Evolutionary conservation across 805 yeast species (phyloP).

Genomic region (Lachancea kluyveri): DNA sequence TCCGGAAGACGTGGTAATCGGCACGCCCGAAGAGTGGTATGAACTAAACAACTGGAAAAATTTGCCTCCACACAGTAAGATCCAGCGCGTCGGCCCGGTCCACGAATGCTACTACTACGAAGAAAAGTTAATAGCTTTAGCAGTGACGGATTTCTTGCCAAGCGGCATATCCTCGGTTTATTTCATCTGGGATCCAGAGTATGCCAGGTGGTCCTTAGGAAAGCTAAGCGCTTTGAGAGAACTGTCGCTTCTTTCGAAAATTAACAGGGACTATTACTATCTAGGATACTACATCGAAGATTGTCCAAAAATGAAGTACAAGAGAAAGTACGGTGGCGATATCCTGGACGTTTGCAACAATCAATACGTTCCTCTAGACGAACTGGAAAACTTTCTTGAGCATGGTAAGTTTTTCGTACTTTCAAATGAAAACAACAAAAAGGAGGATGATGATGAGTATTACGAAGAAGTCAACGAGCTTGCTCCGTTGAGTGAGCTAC

Average conservation of each 20-base stretch:
- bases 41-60: slow-evolving; percentile 34
- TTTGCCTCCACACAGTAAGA: slow-evolving; percentile 11
- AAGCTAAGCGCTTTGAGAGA: slow-evolving; percentile 73
- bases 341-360: slow-evolving; percentile 49
- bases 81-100: slow-evolving; percentile 46
- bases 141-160: slow-evolving; percentile 73
- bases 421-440: slow-evolving; percentile 5
- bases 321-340: slow-evolving; percentile 73
- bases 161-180: slow-evolving; percentile 76
- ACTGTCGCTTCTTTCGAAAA: slow-evolving; percentile 43
- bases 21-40: slow-evolving; percentile 22
- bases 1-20: slow-evolving; percentile 18
- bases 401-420: slow-evolving; percentile 25
- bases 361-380: slow-evolving; percentile 32
- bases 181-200: slow-evolving; percentile 84
- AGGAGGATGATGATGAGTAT: slow-evolving; percentile 3
- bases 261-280: slow-evolving; percentile 46
- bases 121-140: slow-evolving; percentile 60
- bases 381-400: slow-evolving; percentile 12
- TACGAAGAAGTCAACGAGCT: slow-evolving; percentile 5
- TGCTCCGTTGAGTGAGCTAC: slow-evolving; percentile 5
- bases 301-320: slow-evolving; percentile 78
- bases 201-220: slow-evolving; percentile 63
- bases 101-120: slow-evolving; percentile 76
- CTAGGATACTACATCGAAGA: slow-evolving; percentile 77